These are phyloP conservation scores for Anthracocystis setariae DNA, from an alignment of 1,284 basidiomycete species.

Conservation along the genomic window DNA sequence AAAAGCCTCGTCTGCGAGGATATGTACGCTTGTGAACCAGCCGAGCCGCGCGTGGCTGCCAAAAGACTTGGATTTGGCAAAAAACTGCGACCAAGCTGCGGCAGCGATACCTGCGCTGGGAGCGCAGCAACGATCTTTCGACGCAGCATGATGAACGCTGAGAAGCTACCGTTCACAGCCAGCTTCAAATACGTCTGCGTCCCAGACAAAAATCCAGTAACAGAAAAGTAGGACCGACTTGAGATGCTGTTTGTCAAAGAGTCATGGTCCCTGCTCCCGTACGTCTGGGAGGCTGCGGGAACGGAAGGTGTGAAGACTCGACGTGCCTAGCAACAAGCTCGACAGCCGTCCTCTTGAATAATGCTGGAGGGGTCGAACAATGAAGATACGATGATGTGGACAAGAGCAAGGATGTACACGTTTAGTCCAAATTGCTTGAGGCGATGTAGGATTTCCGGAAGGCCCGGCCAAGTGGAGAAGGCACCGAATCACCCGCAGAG, in stretches of 20 bases:
- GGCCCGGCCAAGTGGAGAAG: not conserved
- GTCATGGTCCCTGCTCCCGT: too few species aligned
- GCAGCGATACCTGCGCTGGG: slow-evolving; percentile 4
- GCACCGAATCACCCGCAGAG: not conserved
- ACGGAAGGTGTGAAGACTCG: too few species aligned
- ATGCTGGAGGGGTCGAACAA: not conserved
- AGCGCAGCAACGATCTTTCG: slow-evolving; percentile 7
- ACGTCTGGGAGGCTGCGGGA: too few species aligned
- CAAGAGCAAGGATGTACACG: not conserved
- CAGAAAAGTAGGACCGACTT: too few species aligned
- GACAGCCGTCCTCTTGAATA: too few species aligned
- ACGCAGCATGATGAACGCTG: slow-evolving; percentile 18
- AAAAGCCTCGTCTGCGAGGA: slow-evolving; percentile 12
- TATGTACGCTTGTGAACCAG: not conserved
- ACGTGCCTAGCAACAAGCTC: too few species aligned
- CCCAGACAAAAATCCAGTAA: too few species aligned
- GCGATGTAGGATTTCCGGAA: not conserved
- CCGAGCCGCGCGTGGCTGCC: not conserved
- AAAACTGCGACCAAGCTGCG: not conserved
- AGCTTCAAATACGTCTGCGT: not conserved
- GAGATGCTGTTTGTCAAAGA: too few species aligned
- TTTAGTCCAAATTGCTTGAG: not conserved
- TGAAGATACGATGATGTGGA: not conserved
- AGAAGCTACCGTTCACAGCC: not conserved
- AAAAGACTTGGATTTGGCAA: not conserved